Evolutionary conservation across 2,329 filamentous ascomycete species (phyloP), one percentile per base, ranked within the genome.

Genomic region (Cercospora sesami): DNA sequence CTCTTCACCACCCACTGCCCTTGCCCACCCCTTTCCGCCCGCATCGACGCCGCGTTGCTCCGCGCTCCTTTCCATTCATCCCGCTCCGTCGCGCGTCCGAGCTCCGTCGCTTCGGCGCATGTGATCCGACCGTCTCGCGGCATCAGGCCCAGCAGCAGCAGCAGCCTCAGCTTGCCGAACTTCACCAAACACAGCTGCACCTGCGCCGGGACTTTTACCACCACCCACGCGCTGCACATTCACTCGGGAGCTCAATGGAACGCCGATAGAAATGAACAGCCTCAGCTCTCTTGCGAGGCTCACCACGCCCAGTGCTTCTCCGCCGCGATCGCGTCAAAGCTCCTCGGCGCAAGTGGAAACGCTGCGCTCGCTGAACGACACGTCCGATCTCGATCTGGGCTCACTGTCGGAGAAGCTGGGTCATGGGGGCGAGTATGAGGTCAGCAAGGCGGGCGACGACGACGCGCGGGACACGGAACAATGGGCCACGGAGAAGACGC

Each of bases 281-380:
- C 86, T 97, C 84, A 96, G 95, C 83, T 92, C 97, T 80, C 88
- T 97, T 80, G 95, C 93, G 77, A 89, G 92, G 79, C 87, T 89
- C 78, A 86, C 87, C 78, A 85, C 86, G 72, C 83, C 86, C 72
- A 81, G 81, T 68, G 79, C 85, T 63, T 80, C 79, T 64, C 82
- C 82, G 67, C 77, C 81, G 67, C 84, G 85, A 71, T 84, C 85
- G 69, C 84, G 86, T 30, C 76, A 74, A 26, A 68, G 71, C 59
- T 76, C 74, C 45, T 72, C 73, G 26, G 72, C 73, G 45, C 65
- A 74, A 18, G 65, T 73, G 30, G 62, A 71, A 14, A 66, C 63
- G 10, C 59, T 65, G n/a, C 59, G 57, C 28, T 66, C 63, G n/a
- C 66, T 63, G 42, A 60, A 71, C 26, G 64, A 55, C 18, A 33